Conservation (phyloP, 78 protist genomes). For the Dictyostelium citrinum region DNA sequence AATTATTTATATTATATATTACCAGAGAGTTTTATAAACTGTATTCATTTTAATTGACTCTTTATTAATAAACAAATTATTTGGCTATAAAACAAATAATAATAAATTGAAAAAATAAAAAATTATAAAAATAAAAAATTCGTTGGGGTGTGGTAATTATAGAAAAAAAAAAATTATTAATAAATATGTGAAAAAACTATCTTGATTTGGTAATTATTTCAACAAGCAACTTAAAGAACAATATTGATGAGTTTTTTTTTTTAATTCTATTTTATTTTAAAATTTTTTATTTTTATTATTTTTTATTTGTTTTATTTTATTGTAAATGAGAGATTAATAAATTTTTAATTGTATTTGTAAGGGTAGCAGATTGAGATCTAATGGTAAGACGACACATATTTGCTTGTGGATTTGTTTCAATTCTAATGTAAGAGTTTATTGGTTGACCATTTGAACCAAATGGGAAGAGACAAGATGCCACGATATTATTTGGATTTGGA, state of each 20-base stretch:
- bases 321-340: conserved; percentile 39
- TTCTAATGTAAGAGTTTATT: conserved; percentile 47
- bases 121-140: too few species aligned
- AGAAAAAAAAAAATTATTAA: too few species aligned
- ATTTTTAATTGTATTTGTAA: conserved; percentile 51
- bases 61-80: too few species aligned
- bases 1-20: not conserved
- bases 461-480: conserved; percentile 82
- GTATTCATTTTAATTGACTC: not conserved
- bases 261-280: not conserved
- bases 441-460: conserved; percentile 43
- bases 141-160: too few species aligned
- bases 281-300: not conserved
- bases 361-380: conserved; percentile 74
- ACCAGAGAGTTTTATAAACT: not conserved
- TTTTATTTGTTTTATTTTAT: not conserved
- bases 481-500: conserved; percentile 86
- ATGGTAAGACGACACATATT: conserved; percentile 83
- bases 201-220: too few species aligned
- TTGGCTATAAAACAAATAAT: too few species aligned
- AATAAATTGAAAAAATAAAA: too few species aligned
- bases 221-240: too few species aligned
- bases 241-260: not conserved
- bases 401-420: conserved; percentile 85
- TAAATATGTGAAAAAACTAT: too few species aligned